Conservation (phyloP, 768 basidiomycete species). For the Kwoniella heveanensis region DNA sequence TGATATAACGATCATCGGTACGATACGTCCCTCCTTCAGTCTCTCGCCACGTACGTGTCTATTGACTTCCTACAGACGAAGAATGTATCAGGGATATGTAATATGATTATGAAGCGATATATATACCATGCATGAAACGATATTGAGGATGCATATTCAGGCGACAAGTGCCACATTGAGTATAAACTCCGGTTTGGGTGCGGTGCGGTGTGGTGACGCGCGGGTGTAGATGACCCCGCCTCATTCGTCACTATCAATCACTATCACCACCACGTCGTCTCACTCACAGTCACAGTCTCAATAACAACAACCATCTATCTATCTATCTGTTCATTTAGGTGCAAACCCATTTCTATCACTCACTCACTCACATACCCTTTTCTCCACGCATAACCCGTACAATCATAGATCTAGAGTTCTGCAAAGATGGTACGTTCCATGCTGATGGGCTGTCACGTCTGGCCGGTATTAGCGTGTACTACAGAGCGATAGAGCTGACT, state of each 20-base stretch:
- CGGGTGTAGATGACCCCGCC: slow-evolving; percentile 6
- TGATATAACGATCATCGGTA: too few relatives aligned
- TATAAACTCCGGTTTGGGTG: slow-evolving; percentile 9
- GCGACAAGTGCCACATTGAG: slow-evolving; percentile 20
- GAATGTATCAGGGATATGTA: too few relatives aligned
- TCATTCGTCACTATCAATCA: slow-evolving; percentile 10
- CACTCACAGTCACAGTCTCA: background rate
- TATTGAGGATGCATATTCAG: background rate
- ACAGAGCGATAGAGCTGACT: background rate
- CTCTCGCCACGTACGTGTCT: too few relatives aligned
- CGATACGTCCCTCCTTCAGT: too few relatives aligned
- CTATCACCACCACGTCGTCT: background rate
- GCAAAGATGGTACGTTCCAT: slow-evolving; percentile 12
- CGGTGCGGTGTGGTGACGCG: background rate
- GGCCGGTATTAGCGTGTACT: too few relatives aligned
- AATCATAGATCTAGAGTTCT: background rate
- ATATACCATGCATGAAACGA: background rate
- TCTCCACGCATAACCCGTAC: background rate
- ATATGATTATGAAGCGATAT: background rate
- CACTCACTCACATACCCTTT: background rate
- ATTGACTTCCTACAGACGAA: too few relatives aligned
- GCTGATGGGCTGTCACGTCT: too few relatives aligned
- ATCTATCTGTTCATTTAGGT: background rate
- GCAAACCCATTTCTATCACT: too few relatives aligned
- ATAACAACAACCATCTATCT: background rate